Evolutionary conservation across 805 yeast species (phyloP).

Genomic region (Wickerhamiella sorbophila): DNA sequence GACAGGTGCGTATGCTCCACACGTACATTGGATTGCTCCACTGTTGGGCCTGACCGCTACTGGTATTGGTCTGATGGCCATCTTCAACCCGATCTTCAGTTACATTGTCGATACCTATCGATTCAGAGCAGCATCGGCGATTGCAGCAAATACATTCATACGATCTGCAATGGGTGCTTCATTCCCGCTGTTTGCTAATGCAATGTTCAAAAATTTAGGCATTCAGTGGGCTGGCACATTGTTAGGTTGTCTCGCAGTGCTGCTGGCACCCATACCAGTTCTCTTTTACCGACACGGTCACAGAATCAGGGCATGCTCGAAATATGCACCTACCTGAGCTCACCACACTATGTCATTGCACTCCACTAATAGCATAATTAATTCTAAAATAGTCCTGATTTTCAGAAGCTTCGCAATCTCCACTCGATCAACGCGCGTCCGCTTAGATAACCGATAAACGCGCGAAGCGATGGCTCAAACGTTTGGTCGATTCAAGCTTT

Average conservation of each 20-base stretch:
- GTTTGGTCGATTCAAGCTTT: neutral
- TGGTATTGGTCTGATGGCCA: slow-evolving; percentile 38
- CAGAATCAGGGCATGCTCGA: slow-evolving; percentile 39
- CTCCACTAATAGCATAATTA: too few species aligned
- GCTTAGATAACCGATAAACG: too few species aligned
- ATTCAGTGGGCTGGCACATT: slow-evolving; percentile 69
- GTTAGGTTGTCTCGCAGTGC: slow-evolving; percentile 45
- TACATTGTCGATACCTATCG: slow-evolving; percentile 49
- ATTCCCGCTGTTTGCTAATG: slow-evolving; percentile 56
- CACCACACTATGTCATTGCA: too few species aligned
- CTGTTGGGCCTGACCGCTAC: slow-evolving; percentile 39
- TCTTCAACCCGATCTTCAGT: slow-evolving; percentile 46
- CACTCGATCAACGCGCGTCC: too few species aligned
- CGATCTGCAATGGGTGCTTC: slow-evolving; percentile 56
- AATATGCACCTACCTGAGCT: slow-evolving; percentile 35
- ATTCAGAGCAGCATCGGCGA: slow-evolving; percentile 43
- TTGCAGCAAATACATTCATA: slow-evolving; percentile 54
- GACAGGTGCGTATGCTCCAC: slow-evolving; percentile 54
- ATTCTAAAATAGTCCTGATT: too few species aligned
- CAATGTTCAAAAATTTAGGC: slow-evolving; percentile 56
- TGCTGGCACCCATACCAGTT: slow-evolving; percentile 53
- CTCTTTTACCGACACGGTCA: slow-evolving; percentile 47
- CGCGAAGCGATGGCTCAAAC: neutral
- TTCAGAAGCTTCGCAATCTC: too few species aligned
- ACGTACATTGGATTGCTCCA: slow-evolving; percentile 51